A percentile compares a stretch with the other conserved stretches of the same genome.
These are phyloP conservation scores for Talaromyces sp. DNA, from an alignment of 2,329 filamentous ascomycete genomes.

Conservation along the genomic window DNA sequence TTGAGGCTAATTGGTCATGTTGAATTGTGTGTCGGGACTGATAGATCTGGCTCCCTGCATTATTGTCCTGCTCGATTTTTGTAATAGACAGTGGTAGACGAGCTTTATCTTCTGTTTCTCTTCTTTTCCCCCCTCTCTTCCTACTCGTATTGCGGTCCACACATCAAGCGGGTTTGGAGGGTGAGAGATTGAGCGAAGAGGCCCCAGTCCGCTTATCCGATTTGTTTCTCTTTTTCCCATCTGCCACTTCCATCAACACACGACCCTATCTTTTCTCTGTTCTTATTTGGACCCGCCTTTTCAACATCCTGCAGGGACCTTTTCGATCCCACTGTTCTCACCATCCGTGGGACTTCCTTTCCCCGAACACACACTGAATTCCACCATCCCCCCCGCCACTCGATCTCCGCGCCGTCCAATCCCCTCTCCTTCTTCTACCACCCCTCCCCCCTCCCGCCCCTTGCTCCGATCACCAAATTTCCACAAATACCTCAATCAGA, in stretches of 20 bases:
- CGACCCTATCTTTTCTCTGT: constrained; percentile 10
- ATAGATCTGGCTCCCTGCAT: too few species aligned
- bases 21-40: too few species aligned
- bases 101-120: neutral
- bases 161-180: neutral
- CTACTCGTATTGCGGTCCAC: neutral
- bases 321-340: neutral
- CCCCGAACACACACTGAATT: neutral
- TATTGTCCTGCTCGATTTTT: neutral
- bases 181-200: constrained; percentile 4
- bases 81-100: neutral
- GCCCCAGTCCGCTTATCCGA: constrained; percentile 25
- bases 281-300: neutral
- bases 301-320: neutral
- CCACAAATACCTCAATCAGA: constrained; percentile 7
- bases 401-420: constrained; percentile 4
- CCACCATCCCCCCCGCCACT: constrained; percentile 5
- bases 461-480: constrained; percentile 10
- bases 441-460: constrained; percentile 7
- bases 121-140: too few species aligned
- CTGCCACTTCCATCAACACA: constrained; percentile 18
- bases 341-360: neutral
- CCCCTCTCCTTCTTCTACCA: constrained; percentile 3
- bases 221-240: constrained; percentile 30
- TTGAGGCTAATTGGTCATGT: too few species aligned